These are phyloP conservation scores for Russula abietina DNA, from an alignment of 768 basidiomycete genomes.

Conservation along the genomic window DNA sequence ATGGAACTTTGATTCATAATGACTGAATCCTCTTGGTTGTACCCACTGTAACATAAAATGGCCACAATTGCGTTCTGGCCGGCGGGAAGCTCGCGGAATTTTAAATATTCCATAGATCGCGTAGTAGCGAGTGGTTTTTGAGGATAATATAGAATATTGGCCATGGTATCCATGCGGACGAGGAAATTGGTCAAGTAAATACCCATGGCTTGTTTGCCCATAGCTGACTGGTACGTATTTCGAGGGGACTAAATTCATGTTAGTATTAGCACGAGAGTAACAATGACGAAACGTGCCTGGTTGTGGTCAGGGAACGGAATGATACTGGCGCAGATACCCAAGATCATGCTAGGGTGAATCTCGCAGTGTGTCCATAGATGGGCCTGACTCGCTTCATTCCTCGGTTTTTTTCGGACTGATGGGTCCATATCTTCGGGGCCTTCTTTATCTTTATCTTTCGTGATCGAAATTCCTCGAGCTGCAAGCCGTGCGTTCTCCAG, in stretches of 20 bases:
- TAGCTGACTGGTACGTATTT: conserved; percentile 99
- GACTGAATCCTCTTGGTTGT: conserved; percentile 99
- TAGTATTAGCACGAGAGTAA: background rate
- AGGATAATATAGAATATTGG: conserved; percentile 98
- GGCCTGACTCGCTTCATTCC: conserved; percentile 50
- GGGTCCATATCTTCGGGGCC: conserved; percentile 64
- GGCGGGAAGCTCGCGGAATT: conserved; percentile 96
- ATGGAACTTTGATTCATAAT: conserved; percentile 99
- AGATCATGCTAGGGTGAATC: conserved; percentile 98
- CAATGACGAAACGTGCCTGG: conserved; percentile 54
- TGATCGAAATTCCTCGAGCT: conserved; percentile 37
- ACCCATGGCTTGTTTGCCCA: conserved; percentile 99
- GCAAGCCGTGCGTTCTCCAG: conserved; percentile 75
- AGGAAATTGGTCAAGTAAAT: conserved; percentile 98
- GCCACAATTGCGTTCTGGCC: conserved; percentile 99
- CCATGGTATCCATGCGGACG: conserved; percentile 99
- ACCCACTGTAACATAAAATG: conserved; percentile 97
- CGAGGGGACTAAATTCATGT: conserved; percentile 76
- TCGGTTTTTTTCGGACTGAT: conserved; percentile 78
- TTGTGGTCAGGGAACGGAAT: conserved; percentile 99
- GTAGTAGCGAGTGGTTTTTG: conserved; percentile 99
- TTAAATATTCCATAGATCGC: conserved; percentile 98
- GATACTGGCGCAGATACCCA: conserved; percentile 97
- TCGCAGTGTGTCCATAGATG: conserved; percentile 99
- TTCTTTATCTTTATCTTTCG: background rate